Percentiles rank a stretch among this genome's conserved stretches.
Evolutionary conservation across 495 filamentous ascomycete species (phyloP).

Genomic region (Tricharina praecox): DNA sequence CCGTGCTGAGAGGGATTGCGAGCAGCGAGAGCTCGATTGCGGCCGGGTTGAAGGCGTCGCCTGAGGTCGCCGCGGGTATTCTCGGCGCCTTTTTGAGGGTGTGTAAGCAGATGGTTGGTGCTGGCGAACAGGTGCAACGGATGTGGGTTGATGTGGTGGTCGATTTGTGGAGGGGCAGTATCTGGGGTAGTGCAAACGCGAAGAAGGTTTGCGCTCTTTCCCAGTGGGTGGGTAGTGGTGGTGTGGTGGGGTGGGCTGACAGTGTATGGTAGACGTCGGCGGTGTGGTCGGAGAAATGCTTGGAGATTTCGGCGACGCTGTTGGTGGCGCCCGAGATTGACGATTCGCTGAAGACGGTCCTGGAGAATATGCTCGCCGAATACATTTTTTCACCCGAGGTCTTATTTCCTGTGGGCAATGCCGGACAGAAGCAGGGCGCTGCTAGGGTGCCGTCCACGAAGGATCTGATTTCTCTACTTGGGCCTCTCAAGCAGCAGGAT

Average conservation of each 20-base stretch:
- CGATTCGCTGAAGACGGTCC: neutral
- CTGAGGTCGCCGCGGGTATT: neutral
- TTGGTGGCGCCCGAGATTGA: neutral
- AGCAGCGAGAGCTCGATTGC: neutral
- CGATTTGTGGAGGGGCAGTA: slow-evolving; percentile 18
- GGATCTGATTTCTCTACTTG: slow-evolving; percentile 12
- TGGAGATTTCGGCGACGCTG: neutral
- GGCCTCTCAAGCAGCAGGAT: slow-evolving; percentile 7
- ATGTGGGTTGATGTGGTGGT: slow-evolving; percentile 12
- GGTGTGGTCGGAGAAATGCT: slow-evolving; percentile 9
- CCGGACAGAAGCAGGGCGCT: neutral
- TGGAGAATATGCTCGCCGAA: slow-evolving; percentile 17
- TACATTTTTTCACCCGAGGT: slow-evolving; percentile 15
- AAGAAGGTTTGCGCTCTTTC: slow-evolving; percentile 20
- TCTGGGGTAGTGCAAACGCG: slow-evolving; percentile 22
- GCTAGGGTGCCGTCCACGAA: slow-evolving; percentile 11
- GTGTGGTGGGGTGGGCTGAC: neutral
- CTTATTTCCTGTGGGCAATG: slow-evolving; percentile 5
- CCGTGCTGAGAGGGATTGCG: neutral
- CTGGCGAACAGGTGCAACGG: slow-evolving; percentile 3
- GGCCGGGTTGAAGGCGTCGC: neutral
- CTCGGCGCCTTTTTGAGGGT: slow-evolving; percentile 19
- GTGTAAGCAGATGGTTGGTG: slow-evolving; percentile 7
- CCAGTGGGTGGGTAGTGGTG: neutral
- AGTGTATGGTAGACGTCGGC: slow-evolving; percentile 7